These are phyloP conservation scores for Magnaporthiopsis rhizophila DNA, from an alignment of 2,329 filamentous ascomycete genomes.

Conservation along the genomic window DNA sequence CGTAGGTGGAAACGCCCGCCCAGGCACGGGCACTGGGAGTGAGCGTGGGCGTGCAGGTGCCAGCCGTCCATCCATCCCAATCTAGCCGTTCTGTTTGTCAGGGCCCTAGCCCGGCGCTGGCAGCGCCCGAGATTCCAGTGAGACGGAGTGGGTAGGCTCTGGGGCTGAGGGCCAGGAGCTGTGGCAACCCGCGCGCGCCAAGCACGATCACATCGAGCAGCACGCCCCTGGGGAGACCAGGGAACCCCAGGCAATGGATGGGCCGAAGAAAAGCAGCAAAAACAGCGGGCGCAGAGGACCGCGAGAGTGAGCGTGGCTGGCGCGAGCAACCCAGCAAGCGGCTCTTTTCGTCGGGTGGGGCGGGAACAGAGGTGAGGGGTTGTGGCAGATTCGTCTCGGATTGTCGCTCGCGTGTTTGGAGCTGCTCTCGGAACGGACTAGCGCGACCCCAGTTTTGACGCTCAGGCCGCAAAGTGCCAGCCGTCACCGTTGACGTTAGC, in stretches of 20 bases:
- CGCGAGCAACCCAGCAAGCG: no score
- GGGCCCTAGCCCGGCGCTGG: no score
- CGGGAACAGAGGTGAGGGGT: slow-evolving; percentile 7
- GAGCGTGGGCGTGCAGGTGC: no score
- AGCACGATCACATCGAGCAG: neutral
- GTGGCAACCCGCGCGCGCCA: neutral
- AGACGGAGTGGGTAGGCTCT: neutral
- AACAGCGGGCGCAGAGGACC: no score
- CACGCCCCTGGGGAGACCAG: neutral
- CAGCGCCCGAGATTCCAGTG: neutral
- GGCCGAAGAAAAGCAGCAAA: neutral
- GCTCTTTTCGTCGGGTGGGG: neutral
- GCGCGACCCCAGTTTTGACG: neutral
- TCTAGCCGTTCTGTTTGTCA: neutral
- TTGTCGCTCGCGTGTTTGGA: slow-evolving; percentile 32
- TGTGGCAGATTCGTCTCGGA: slow-evolving; percentile 44
- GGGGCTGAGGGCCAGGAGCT: neutral
- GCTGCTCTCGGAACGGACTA: slow-evolving; percentile 7
- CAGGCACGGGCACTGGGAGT: neutral
- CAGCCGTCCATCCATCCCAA: no score
- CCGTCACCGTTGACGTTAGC: neutral
- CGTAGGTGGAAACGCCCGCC: neutral
- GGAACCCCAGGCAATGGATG: neutral
- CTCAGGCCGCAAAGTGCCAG: neutral
- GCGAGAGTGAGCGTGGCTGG: no score